Percentiles rank a stretch among this genome's conserved stretches.
phyloP scores from a whole-genome alignment of 345 rosid genomes.

The Toxicodendron radicans region DNA sequence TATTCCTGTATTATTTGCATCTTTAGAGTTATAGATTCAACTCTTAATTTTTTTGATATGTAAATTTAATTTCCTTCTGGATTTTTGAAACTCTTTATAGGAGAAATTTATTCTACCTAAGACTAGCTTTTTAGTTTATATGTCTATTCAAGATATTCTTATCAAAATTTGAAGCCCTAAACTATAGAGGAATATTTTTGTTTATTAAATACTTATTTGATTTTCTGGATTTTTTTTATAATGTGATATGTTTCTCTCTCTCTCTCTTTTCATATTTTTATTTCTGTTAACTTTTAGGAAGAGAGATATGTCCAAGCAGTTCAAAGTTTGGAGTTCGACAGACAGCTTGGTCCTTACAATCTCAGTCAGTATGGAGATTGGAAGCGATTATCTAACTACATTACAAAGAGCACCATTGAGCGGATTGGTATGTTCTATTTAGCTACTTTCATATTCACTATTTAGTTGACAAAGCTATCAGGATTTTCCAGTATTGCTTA shows the following conservation, averaged over 20 bases:
- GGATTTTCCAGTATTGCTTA: slow-evolving; percentile 11
- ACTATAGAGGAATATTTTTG: too few relatives aligned
- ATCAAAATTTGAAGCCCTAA: too few relatives aligned
- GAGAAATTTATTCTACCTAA: too few relatives aligned
- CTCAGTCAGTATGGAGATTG: slow-evolving; percentile 64
- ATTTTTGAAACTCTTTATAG: too few relatives aligned
- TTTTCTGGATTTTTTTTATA: neutral
- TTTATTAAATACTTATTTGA: too few relatives aligned
- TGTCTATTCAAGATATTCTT: too few relatives aligned
- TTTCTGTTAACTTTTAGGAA: slow-evolving; percentile 43
- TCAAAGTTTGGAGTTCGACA: slow-evolving; percentile 70
- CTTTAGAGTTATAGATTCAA: too few relatives aligned
- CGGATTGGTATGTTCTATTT: slow-evolving; percentile 51
- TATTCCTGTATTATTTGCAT: neutral
- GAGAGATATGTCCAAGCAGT: slow-evolving; percentile 74
- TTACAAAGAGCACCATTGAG: slow-evolving; percentile 54
- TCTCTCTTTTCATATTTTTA: neutral
- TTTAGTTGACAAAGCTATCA: neutral
- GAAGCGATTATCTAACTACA: slow-evolving; percentile 68
- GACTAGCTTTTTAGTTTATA: too few relatives aligned
- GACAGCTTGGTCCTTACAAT: slow-evolving; percentile 77
- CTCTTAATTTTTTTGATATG: too few relatives aligned
- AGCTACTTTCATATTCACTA: neutral
- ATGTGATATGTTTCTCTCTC: neutral
- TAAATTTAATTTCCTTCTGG: too few relatives aligned